These are phyloP conservation scores for Isochrysis galbana DNA, from an alignment of 78 protist genomes.

Conservation along the genomic window DNA sequence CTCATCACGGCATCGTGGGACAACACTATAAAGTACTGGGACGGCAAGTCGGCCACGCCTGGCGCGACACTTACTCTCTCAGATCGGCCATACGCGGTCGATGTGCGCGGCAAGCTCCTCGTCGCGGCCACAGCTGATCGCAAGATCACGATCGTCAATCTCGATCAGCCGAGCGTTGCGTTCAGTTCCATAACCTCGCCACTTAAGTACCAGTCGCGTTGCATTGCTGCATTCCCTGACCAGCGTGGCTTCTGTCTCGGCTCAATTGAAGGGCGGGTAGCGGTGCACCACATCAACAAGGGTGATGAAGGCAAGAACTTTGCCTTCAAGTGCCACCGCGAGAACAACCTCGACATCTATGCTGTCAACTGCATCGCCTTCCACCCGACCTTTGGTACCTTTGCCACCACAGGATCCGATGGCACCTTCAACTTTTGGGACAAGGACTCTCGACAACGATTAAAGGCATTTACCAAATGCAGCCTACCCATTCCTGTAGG, in stretches of 20 bases:
- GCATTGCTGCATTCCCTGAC: slow-evolving; percentile 64
- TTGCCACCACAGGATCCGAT: slow-evolving; percentile 89
- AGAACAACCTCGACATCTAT: slow-evolving; percentile 57
- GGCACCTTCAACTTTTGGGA: slow-evolving; percentile 65
- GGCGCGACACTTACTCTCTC: background rate
- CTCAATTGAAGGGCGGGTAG: slow-evolving; percentile 91
- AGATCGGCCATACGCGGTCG: slow-evolving; percentile 36
- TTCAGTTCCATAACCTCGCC: slow-evolving; percentile 49
- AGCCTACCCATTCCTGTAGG: slow-evolving; percentile 58
- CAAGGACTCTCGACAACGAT: slow-evolving; percentile 47
- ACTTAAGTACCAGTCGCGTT: slow-evolving; percentile 77
- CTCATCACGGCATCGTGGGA: slow-evolving; percentile 85
- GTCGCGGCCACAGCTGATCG: slow-evolving; percentile 78
- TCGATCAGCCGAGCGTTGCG: background rate
- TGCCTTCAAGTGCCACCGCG: slow-evolving; percentile 92
- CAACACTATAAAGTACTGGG: slow-evolving; percentile 84
- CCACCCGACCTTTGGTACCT: slow-evolving; percentile 80
- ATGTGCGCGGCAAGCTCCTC: slow-evolving; percentile 14
- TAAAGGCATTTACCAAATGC: slow-evolving; percentile 59
- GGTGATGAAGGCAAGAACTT: slow-evolving; percentile 41
- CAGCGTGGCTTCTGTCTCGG: slow-evolving; percentile 81
- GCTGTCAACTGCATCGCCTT: slow-evolving; percentile 79
- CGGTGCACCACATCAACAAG: slow-evolving; percentile 71
- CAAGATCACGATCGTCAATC: slow-evolving; percentile 35
- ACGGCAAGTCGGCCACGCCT: slow-evolving; percentile 53